These are phyloP conservation scores for Fusarium sp. DNA, from an alignment of 2,329 filamentous ascomycete species.

Conservation along the genomic window DNA sequence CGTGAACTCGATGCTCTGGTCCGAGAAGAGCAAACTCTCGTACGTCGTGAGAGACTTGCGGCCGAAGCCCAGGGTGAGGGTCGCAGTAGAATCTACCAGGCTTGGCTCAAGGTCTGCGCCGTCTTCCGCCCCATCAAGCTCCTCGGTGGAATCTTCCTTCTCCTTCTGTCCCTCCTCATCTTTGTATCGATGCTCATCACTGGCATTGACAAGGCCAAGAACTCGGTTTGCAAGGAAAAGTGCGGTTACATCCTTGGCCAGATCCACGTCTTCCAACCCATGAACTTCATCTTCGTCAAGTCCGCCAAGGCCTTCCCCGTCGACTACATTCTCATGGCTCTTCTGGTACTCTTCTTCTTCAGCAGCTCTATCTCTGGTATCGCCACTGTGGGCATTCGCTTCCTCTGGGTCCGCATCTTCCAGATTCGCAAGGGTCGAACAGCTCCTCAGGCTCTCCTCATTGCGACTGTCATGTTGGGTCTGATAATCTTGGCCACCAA, in stretches of 20 bases:
- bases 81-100: conserved; percentile 75
- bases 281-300: conserved; percentile 85
- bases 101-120: conserved; percentile 83
- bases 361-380: conserved; percentile 87
- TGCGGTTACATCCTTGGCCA: conserved; percentile 91
- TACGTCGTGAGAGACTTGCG: conserved; percentile 87
- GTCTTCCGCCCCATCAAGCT: conserved; percentile 90
- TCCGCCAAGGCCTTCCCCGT: conserved; percentile 86
- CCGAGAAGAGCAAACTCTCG: conserved; percentile 90
- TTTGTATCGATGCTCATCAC: conserved; percentile 96
- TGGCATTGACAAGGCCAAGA: conserved; percentile 93
- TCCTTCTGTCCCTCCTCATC: conserved; percentile 77
- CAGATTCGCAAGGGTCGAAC: conserved; percentile 89
- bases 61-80: conserved; percentile 83
- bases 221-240: conserved; percentile 88
- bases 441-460: conserved; percentile 87
- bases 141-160: conserved; percentile 80
- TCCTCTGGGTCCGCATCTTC: conserved; percentile 95
- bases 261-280: conserved; percentile 92
- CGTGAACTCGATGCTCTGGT: conserved; percentile 87
- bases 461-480: conserved; percentile 90
- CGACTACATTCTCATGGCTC: conserved; percentile 89
- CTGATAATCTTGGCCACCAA: conserved; percentile 91
- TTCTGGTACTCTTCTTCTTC: conserved; percentile 89
- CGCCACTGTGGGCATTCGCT: conserved; percentile 88